These are phyloP conservation scores for Cinnamomum micranthum DNA, from an alignment of 164 flowering plant genomes.

Conservation along the genomic window DNA sequence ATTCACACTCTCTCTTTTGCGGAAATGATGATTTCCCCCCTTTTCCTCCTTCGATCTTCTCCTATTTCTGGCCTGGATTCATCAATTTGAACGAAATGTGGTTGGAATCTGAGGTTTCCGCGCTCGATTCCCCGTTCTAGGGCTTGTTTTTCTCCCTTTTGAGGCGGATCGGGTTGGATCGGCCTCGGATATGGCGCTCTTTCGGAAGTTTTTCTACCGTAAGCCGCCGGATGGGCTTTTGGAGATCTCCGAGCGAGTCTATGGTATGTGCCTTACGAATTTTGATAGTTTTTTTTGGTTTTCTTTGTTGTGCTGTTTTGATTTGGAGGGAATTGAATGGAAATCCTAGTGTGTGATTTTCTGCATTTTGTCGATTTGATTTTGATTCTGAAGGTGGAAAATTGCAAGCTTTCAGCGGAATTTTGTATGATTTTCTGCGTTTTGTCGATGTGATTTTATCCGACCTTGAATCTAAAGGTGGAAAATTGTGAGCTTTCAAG, in stretches of 20 bases:
- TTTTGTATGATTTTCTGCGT: too few relatives aligned
- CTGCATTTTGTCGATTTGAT: too few relatives aligned
- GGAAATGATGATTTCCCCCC: constrained; percentile 8
- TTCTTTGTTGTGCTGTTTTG: background rate
- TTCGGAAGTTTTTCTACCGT: constrained; percentile 47
- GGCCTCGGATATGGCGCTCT: constrained; percentile 34
- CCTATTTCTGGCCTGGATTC: background rate
- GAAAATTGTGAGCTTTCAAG: too few relatives aligned
- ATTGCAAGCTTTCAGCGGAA: too few relatives aligned
- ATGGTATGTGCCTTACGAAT: constrained; percentile 28
- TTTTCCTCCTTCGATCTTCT: constrained; percentile 2
- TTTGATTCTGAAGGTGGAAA: too few relatives aligned
- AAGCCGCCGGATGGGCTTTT: constrained; percentile 57
- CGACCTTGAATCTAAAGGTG: too few relatives aligned
- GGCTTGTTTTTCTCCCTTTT: constrained; percentile 3
- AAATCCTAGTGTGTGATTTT: too few relatives aligned
- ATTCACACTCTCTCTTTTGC: constrained; percentile 9
- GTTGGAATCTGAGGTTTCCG: constrained; percentile 6
- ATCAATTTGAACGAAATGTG: background rate
- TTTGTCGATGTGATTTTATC: too few relatives aligned
- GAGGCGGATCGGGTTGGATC: background rate
- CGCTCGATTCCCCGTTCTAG: constrained; percentile 4
- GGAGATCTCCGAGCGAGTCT: constrained; percentile 54
- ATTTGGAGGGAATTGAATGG: background rate
- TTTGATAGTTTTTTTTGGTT: background rate